Base-by-base conservation (phyloP, 2,329 filamentous ascomycete species). In the Trichoderma sp. region DNA sequence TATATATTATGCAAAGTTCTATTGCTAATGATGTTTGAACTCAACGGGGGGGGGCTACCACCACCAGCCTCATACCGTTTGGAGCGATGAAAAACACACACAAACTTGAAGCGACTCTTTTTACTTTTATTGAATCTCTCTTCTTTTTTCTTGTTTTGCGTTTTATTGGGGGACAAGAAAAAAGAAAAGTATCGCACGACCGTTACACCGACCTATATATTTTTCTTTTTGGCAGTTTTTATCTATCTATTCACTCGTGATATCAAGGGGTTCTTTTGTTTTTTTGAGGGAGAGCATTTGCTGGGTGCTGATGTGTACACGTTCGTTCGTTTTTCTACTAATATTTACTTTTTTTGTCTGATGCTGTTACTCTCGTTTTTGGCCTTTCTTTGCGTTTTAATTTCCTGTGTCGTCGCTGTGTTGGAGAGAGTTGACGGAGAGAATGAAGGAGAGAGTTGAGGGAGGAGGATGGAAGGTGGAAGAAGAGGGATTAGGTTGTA, bases 21-120 rank as follows among this genome's bases (percentile, higher is more conserved):
- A 21, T 38, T 68, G 64, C 53, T 63, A 59, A 68, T 62, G 27
- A 68, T 65, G 60, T 53, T 73, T 63, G 60, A 62, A 53, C 69
- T 21, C 45, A 4, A 12, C 18, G 41, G 41, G 38, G 38, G 38
- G 27, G 3, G 59, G 41, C 27, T 11, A 38, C 7, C 9, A 38
- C 27, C 12, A 35, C 18, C 18, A 27, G 60, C 18, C 1, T 9
- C 3, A n/a, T n/a, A 50, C 45, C 45, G n/a, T 59, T 35, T 63
- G 59, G 18, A 62, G 69, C 38, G 41, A 38, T 63, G 60, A 35
- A 62, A 53, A 72, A 72, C 33, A 29, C n/a, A 56, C n/a, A 56
- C 38, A 41, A 41, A 24, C 29, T 45, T 50, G 64, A 41, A 63
- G 60, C 69, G 69, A 65, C 45, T 38, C 27, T 65, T 33, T 16